Evolutionary conservation across 2,329 filamentous ascomycete genomes (phyloP).

Genomic region (Aspergillus oerlinghausenensis): DNA sequence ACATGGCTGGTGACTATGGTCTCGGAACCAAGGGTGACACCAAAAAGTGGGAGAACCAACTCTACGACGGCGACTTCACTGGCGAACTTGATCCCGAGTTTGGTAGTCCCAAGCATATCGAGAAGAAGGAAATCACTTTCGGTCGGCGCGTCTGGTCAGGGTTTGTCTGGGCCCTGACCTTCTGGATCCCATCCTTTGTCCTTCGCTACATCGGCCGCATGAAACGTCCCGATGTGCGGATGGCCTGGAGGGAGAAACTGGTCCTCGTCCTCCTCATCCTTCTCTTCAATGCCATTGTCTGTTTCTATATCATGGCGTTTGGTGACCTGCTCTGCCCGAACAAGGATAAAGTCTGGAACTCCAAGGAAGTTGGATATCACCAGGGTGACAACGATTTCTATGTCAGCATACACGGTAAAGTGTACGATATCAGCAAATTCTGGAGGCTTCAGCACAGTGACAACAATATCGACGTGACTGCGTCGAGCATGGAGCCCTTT

Average conservation of each 20-base stretch:
- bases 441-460: conserved; percentile 84
- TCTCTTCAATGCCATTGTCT: conserved; percentile 71
- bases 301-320: conserved; percentile 91
- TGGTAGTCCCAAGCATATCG: conserved; percentile 70
- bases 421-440: conserved; percentile 90
- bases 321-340: conserved; percentile 85
- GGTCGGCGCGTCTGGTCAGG: conserved; percentile 73
- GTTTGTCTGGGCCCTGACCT: conserved; percentile 81
- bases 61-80: conserved; percentile 69
- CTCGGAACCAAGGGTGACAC: conserved; percentile 82
- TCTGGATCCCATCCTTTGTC: conserved; percentile 86
- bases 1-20: conserved; percentile 77
- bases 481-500: conserved; percentile 67
- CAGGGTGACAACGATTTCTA: conserved; percentile 72
- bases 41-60: conserved; percentile 60
- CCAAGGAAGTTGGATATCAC: conserved; percentile 65
- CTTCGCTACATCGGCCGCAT: conserved; percentile 83
- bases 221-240: conserved; percentile 92
- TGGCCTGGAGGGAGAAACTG: conserved; percentile 96
- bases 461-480: conserved; percentile 45
- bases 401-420: conserved; percentile 79
- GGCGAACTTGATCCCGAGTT: conserved; percentile 71
- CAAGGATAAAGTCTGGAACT: conserved; percentile 81
- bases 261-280: conserved; percentile 76
- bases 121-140: conserved; percentile 60